Conservation (phyloP, 129 eudicot species). For the Dittrichia graveolens region DNA sequence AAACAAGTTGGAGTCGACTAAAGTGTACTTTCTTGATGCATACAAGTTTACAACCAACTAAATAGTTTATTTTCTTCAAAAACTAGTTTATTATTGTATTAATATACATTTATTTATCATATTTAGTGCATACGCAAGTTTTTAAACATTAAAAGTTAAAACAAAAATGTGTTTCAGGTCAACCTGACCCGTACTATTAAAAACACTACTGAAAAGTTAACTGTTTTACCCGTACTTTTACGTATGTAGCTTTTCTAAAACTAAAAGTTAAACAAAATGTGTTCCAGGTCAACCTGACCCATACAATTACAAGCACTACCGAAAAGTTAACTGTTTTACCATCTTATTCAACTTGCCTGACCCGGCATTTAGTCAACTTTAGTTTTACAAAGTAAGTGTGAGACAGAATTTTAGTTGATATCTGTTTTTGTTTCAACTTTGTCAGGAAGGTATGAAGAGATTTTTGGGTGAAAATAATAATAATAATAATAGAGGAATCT, state of each 20-base stretch:
- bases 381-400: not conserved
- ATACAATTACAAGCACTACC: not conserved
- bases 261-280: not conserved
- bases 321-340: not conserved
- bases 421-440: constrained; percentile 11
- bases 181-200: too few species aligned
- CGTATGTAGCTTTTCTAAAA: too few species aligned
- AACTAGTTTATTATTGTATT: not conserved
- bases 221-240: too few species aligned
- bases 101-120: not conserved
- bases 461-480: constrained; percentile 33
- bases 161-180: too few species aligned
- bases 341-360: not conserved
- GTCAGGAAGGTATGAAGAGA: constrained; percentile 61
- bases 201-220: too few species aligned
- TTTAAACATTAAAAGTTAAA: too few species aligned
- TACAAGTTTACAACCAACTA: not conserved
- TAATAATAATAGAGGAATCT: constrained; percentile 33
- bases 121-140: not conserved
- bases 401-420: not conserved
- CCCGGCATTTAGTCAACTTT: not conserved
- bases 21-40: not conserved
- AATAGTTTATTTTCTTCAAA: not conserved
- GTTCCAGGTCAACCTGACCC: not conserved
- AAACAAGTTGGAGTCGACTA: not conserved